These are phyloP conservation scores for Sporothrix brunneoviolacea DNA, from an alignment of 2,329 filamentous ascomycete species.

Conservation along the genomic window DNA sequence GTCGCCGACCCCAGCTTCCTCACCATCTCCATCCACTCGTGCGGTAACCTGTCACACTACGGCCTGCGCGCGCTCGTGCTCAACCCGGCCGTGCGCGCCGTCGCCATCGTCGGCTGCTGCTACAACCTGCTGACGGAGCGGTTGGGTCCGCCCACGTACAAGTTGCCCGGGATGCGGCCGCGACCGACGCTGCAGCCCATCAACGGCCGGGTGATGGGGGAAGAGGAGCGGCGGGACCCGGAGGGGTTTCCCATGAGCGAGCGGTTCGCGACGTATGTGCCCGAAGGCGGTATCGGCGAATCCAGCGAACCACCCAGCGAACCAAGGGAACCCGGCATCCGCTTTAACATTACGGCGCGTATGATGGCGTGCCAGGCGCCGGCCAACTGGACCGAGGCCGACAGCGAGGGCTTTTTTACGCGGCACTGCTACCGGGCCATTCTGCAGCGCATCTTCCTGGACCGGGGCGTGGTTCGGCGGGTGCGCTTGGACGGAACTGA, in stretches of 20 bases:
- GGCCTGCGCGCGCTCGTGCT: slow-evolving; percentile 79
- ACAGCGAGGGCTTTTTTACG: slow-evolving; percentile 83
- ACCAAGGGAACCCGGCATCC: slow-evolving; percentile 53
- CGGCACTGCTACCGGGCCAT: slow-evolving; percentile 89
- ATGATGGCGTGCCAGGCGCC: slow-evolving; percentile 99
- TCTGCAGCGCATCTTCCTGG: slow-evolving; percentile 85
- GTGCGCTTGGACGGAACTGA: slow-evolving; percentile 40
- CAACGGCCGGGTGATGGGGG: slow-evolving; percentile 61
- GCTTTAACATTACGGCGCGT: slow-evolving; percentile 89
- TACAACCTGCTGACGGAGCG: slow-evolving; percentile 94
- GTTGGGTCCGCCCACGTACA: slow-evolving; percentile 79
- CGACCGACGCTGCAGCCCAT: slow-evolving; percentile 61
- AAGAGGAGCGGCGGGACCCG: slow-evolving; percentile 69
- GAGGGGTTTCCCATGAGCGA: slow-evolving; percentile 92
- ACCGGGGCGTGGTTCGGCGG: slow-evolving; percentile 67
- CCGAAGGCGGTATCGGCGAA: slow-evolving; percentile 20
- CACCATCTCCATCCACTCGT: slow-evolving; percentile 94
- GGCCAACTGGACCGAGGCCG: slow-evolving; percentile 76
- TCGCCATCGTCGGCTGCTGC: slow-evolving; percentile 95
- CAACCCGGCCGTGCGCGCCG: slow-evolving; percentile 78
- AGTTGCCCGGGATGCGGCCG: slow-evolving; percentile 58
- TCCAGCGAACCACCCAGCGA: too few species aligned
- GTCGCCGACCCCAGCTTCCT: slow-evolving; percentile 52
- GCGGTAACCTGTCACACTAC: slow-evolving; percentile 94
- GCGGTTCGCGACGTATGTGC: slow-evolving; percentile 49